phyloP scores from a whole-genome alignment of 2,329 filamentous ascomycete species.

The Colletotrichum liriopes region DNA sequence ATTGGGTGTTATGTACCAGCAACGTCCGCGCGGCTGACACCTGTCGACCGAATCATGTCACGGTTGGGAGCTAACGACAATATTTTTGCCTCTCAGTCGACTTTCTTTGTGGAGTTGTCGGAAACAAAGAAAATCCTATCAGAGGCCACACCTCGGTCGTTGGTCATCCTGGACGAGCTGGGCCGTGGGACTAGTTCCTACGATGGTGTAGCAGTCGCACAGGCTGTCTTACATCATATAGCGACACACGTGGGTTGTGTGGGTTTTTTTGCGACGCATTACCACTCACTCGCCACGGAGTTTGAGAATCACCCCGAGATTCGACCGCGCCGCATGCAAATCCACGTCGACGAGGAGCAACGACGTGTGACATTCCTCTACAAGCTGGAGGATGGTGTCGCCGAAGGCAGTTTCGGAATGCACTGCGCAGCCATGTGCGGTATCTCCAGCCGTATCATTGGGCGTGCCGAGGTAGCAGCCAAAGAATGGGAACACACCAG shows the following conservation, averaged over 20 bases:
- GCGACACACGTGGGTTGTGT: slow-evolving; percentile 93
- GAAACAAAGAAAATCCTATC: slow-evolving; percentile 98
- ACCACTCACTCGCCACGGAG: slow-evolving; percentile 93
- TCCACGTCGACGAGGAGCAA: slow-evolving; percentile 88
- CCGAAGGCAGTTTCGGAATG: slow-evolving; percentile 98
- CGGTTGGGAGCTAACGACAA: slow-evolving; percentile 98
- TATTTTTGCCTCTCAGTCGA: slow-evolving; percentile 97
- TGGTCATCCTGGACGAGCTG: slow-evolving; percentile 97
- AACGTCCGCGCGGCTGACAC: slow-evolving; percentile 85
- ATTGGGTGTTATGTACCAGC: slow-evolving; percentile 95
- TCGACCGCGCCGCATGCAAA: slow-evolving; percentile 89
- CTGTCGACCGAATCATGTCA: slow-evolving; percentile 98
- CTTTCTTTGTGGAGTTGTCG: slow-evolving; percentile 97
- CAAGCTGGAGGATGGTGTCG: slow-evolving; percentile 92
- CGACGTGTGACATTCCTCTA: slow-evolving; percentile 97
- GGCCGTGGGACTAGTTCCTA: slow-evolving; percentile 96
- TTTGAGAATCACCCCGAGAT: slow-evolving; percentile 94
- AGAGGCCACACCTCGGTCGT: slow-evolving; percentile 92
- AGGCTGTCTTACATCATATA: slow-evolving; percentile 96
- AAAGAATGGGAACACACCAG: slow-evolving; percentile 96
- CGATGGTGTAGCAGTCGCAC: slow-evolving; percentile 95
- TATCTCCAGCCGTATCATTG: slow-evolving; percentile 86
- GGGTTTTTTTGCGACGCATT: slow-evolving; percentile 98
- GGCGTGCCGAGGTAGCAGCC: slow-evolving; percentile 89
- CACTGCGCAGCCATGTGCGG: slow-evolving; percentile 99